Base-by-base conservation (phyloP, 2,329 filamentous ascomycete genomes). In the Onygena corvina region DNA sequence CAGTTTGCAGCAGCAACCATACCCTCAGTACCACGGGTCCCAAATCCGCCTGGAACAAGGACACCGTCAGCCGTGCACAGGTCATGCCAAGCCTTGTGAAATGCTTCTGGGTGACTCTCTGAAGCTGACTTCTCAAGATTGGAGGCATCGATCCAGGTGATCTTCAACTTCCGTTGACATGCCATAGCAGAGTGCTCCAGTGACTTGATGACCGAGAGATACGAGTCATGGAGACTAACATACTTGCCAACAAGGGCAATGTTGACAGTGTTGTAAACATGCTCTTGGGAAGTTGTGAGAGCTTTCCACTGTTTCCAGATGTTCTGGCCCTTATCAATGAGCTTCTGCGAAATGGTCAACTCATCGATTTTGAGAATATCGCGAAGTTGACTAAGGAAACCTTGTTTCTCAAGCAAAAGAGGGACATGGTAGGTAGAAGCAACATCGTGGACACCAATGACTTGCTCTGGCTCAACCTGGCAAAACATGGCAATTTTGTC, bases 171-270 rank as follows among this genome's bases (percentile, higher is more conserved):
- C 57, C 81, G 78, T 47, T 76, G 74, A 67, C 88, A 92, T 53
- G 79, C 79, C 89, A 96, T 95, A 3, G 89, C 82, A 1, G 85
- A 80, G 67, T 96, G 90, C 68, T 96, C 90, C 2, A 96, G 75
- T 0, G 88, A 80, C 69, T 95, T 95, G 64, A 80, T 76, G 36
- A 94, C 82, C 38, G 79, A 84, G 44, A 94, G 76, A 61, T 95
- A 96, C 3, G 86, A 83, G 65, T 96, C 90, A 49, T 88, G 81
- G 3, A 90, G 78, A 48, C 80, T 79, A 18, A 81, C 82, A 65
- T 98, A 98, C 69, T 96, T 96, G 58, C 92, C 92, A 8, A 96
- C 89, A 9, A 98, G 73, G 6, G 80, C 87, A 63, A 98, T 93
- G 34, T 76, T 76, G 51, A 96, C 82, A 0, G 76, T 74, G 36